A percentile compares a stretch with the other conserved stretches of the same genome.
Evolutionary conservation across 805 yeast species (phyloP).

Genomic region (Hanseniaspora pseudoguilliermondii): DNA sequence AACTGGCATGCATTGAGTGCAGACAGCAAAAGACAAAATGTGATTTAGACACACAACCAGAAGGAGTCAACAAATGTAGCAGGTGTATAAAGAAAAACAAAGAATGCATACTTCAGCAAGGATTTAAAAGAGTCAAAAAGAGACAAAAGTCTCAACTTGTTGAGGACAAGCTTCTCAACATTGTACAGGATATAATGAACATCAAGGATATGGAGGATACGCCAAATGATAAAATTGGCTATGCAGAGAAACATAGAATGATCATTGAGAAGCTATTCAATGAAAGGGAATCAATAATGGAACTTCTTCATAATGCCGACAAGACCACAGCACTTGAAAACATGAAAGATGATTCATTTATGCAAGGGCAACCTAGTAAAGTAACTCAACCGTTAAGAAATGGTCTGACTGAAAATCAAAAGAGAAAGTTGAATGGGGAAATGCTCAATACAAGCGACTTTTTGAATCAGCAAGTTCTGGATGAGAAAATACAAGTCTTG

Average conservation of each 20-base stretch:
- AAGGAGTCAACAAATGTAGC: conserved; percentile 55
- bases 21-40: conserved; percentile 89
- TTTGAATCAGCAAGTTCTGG: background rate
- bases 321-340: background rate
- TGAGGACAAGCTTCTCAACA: conserved; percentile 62
- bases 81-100: conserved; percentile 63
- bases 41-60: conserved; percentile 66
- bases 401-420: background rate
- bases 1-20: conserved; percentile 89
- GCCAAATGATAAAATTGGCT: background rate
- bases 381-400: background rate
- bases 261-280: conserved; percentile 5
- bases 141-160: conserved; percentile 72
- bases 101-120: conserved; percentile 61
- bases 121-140: conserved; percentile 80
- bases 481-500: conserved; percentile 21
- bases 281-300: conserved; percentile 9
- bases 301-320: conserved; percentile 6
- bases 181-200: conserved; percentile 8
- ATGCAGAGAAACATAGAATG: conserved; percentile 1
- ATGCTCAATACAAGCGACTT: conserved; percentile 2
- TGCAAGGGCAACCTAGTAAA: background rate
- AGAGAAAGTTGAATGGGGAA: conserved; percentile 1
- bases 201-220: background rate
- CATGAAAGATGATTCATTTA: background rate